A percentile compares a stretch with the other conserved stretches of the same genome.
Conservation (phyloP, 2,329 filamentous ascomycete genomes). For the Paecilomyces sp. region DNA sequence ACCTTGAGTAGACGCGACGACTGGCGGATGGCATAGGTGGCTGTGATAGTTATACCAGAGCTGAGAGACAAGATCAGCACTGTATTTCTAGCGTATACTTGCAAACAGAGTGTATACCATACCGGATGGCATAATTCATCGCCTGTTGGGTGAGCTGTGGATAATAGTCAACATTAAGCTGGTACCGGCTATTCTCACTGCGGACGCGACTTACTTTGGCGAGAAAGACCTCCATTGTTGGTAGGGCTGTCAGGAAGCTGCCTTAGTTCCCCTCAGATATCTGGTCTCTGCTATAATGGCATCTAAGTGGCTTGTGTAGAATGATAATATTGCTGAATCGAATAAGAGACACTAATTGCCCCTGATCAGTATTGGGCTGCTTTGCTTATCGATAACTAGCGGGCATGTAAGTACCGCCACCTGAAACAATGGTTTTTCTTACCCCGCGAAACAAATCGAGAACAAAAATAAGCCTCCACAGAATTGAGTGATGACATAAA, state of each 20-base stretch:
- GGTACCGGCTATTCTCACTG: conserved; percentile 1
- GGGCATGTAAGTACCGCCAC: conserved; percentile 2
- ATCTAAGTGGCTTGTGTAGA: background rate
- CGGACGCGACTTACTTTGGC: conserved; percentile 42
- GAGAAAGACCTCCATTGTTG: conserved; percentile 64
- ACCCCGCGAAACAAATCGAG: background rate
- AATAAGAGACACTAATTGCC: background rate
- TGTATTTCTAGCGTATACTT: background rate
- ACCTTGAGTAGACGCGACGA: conserved; percentile 69
- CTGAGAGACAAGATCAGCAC: conserved; percentile 18
- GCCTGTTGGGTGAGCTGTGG: conserved; percentile 64
- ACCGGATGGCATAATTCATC: conserved; percentile 83
- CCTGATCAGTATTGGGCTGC: background rate
- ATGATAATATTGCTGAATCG: background rate
- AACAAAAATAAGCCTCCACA: background rate
- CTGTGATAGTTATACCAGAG: conserved; percentile 78
- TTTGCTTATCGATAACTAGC: conserved; percentile 16
- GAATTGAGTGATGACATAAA: background rate
- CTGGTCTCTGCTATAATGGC: background rate
- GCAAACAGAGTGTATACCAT: conserved; percentile 4
- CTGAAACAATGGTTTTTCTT: background rate
- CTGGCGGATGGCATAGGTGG: conserved; percentile 76
- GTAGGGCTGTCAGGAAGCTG: background rate
- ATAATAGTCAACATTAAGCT: conserved; percentile 3
- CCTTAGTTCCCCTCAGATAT: background rate